These are phyloP conservation scores for Bathelium albidoporum DNA, from an alignment of 495 filamentous ascomycete species.

Conservation along the genomic window DNA sequence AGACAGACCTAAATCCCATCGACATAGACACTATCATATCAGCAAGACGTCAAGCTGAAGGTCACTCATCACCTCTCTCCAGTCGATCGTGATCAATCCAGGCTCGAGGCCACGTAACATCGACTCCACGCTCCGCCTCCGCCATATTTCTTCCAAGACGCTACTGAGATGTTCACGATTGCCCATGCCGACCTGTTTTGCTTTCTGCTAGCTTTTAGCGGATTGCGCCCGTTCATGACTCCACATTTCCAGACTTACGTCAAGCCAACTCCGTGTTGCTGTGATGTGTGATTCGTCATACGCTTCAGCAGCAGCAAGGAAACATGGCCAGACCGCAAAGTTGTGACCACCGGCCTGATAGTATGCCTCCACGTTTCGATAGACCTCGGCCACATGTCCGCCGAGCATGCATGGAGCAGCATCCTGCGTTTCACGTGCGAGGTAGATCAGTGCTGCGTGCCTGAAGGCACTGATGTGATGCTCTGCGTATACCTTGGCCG, in stretches of 20 bases:
- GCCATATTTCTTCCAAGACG: background rate
- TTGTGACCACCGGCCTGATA: background rate
- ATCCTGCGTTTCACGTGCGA: background rate
- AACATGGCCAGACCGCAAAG: background rate
- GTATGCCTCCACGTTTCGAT: background rate
- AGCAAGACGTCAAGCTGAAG: background rate
- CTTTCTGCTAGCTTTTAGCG: background rate
- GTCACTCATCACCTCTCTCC: slow-evolving; percentile 1
- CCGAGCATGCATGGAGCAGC: background rate
- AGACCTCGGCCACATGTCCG: background rate
- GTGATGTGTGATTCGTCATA: background rate
- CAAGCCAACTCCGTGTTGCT: background rate
- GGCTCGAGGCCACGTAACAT: background rate
- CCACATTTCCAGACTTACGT: background rate
- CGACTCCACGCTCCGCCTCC: background rate
- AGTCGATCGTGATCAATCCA: background rate
- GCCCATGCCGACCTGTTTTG: slow-evolving; percentile 3
- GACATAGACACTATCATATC: background rate
- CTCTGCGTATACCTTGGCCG: background rate
- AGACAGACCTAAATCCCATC: background rate
- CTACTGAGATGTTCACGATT: background rate
- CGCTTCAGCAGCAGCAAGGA: background rate
- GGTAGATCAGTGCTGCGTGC: background rate
- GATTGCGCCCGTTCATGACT: background rate
- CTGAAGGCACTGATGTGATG: background rate